phyloP scores from a whole-genome alignment of 305 asterid species.

The Solanum aculeatissimum region DNA sequence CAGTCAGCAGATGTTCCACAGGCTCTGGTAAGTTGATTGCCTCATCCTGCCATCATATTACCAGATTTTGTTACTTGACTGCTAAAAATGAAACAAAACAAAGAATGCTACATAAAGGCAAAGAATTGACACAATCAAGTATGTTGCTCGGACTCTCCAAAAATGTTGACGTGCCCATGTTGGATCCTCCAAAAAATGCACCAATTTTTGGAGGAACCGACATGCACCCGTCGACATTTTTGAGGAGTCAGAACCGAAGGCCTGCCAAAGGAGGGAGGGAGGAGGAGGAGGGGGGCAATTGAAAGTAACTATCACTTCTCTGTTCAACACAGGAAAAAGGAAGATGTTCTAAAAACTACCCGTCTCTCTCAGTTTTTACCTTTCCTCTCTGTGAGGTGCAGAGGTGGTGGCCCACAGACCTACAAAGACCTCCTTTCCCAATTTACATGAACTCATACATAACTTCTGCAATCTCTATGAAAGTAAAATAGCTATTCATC shows the following conservation, averaged over 20 bases:
- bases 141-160: neutral
- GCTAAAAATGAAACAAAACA: neutral
- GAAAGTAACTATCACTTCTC: neutral
- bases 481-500: neutral
- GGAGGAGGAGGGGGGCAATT: too few species aligned
- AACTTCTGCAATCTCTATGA: neutral
- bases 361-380: neutral
- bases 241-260: neutral
- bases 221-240: neutral
- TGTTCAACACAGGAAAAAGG: neutral
- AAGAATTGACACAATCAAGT: neutral
- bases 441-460: neutral
- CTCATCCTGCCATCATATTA: constrained; percentile 53
- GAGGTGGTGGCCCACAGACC: neutral
- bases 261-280: neutral
- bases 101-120: neutral
- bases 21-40: constrained; percentile 56
- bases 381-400: neutral
- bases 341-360: neutral
- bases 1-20: constrained; percentile 66
- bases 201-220: neutral
- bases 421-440: neutral
- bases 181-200: neutral
- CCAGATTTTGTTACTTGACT: neutral
- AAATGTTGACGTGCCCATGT: neutral